Evolutionary conservation across 345 rosid genomes (phyloP).

Genomic region (Lepidium didymum): DNA sequence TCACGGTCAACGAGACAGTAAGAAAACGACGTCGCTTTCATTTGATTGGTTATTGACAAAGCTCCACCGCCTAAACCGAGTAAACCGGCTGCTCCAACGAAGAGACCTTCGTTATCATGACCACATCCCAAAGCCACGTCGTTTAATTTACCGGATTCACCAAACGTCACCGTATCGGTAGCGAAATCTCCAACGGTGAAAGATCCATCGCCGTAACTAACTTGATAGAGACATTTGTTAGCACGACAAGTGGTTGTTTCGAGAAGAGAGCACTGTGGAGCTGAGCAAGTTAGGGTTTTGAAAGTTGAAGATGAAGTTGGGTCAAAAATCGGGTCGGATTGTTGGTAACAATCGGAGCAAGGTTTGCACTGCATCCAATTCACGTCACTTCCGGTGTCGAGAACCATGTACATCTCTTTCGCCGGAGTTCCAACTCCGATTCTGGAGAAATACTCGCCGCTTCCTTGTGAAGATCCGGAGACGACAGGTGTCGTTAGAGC

Average conservation of each 20-base stretch:
- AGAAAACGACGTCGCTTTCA: constrained; percentile 71
- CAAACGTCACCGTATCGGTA: constrained; percentile 73
- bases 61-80: constrained; percentile 92
- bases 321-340: constrained; percentile 69
- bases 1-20: constrained; percentile 90
- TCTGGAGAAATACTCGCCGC: constrained; percentile 90
- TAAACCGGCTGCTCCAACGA: constrained; percentile 77
- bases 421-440: constrained; percentile 77
- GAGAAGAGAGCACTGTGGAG: constrained; percentile 51
- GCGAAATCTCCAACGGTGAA: constrained; percentile 68
- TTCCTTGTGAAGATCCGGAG: constrained; percentile 75
- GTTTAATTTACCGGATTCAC: constrained; percentile 33
- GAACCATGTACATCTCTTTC: constrained; percentile 50
- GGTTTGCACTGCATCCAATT: constrained; percentile 89
- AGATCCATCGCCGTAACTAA: constrained; percentile 90
- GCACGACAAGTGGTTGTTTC: constrained; percentile 46
- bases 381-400: constrained; percentile 83
- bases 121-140: constrained; percentile 74
- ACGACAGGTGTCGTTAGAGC: constrained; percentile 57
- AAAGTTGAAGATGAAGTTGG: constrained; percentile 64
- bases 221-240: constrained; percentile 63
- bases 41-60: constrained; percentile 64
- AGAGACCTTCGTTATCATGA: constrained; percentile 79
- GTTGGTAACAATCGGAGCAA: constrained; percentile 73
- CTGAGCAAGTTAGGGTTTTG: constrained; percentile 43